Conservation (phyloP, 257 asterid genomes). For the Ophiorrhiza pumila region DNA sequence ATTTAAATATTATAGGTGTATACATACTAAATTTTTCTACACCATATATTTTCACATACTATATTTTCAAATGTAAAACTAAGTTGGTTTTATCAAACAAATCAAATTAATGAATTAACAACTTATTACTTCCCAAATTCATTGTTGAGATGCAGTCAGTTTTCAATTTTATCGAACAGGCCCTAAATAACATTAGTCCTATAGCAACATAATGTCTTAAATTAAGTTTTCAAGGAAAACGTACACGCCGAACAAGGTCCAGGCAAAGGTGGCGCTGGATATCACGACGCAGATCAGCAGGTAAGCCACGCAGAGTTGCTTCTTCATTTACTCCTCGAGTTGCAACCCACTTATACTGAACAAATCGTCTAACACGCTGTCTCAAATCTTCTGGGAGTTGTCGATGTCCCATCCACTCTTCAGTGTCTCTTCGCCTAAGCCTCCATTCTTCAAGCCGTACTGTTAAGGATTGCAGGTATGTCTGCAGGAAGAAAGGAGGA, state of each 20-base stretch:
- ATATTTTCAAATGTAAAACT: too few species aligned
- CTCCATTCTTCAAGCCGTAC: slow-evolving; percentile 91
- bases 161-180: too few species aligned
- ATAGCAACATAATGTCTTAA: background rate
- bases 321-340: slow-evolving; percentile 96
- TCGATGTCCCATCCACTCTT: slow-evolving; percentile 98
- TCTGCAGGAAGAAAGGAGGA: slow-evolving; percentile 40
- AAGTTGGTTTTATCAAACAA: too few species aligned
- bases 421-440: slow-evolving; percentile 82
- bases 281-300: slow-evolving; percentile 85
- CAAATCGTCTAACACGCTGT: slow-evolving; percentile 77
- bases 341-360: slow-evolving; percentile 93
- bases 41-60: too few species aligned
- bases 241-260: slow-evolving; percentile 93
- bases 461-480: slow-evolving; percentile 85
- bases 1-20: too few species aligned
- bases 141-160: too few species aligned
- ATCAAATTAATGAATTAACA: too few species aligned
- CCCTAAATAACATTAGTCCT: background rate
- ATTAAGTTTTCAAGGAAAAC: slow-evolving; percentile 21
- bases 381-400: slow-evolving; percentile 90
- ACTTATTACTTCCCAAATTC: too few species aligned
- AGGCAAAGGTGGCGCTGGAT: slow-evolving; percentile 93
- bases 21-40: too few species aligned
- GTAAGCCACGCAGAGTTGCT: slow-evolving; percentile 67